Conservation (phyloP, 2,329 filamentous ascomycete species). For the Fusarium fracticaudum region DNA sequence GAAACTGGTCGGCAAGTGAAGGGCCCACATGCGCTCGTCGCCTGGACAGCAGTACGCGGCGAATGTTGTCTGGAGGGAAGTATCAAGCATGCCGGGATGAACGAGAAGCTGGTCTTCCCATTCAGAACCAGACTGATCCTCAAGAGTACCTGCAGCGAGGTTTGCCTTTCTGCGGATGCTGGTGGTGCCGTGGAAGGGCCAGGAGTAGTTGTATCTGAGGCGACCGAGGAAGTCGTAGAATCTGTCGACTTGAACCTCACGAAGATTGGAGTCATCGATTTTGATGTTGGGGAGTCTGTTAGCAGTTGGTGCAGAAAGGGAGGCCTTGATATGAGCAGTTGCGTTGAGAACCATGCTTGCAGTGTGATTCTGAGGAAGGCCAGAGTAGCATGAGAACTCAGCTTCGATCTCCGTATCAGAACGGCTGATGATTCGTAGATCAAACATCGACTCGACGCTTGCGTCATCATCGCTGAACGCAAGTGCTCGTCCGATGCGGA, state of each 20-base stretch:
- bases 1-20: conserved; percentile 33
- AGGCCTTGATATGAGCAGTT: background rate
- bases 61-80: conserved; percentile 47
- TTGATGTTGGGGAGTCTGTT: background rate
- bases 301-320: background rate
- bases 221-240: background rate
- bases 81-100: conserved; percentile 43
- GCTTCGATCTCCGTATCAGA: background rate
- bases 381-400: background rate
- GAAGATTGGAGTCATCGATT: accelerated
- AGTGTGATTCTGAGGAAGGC: background rate
- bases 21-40: conserved; percentile 45
- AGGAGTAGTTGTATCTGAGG: background rate
- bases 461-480: background rate
- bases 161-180: background rate
- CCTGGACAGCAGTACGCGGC: conserved; percentile 46
- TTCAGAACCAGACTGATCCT: background rate
- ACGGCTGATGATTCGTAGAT: background rate
- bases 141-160: background rate
- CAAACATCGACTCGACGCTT: background rate
- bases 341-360: background rate
- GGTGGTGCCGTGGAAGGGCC: background rate
- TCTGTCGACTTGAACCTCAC: background rate
- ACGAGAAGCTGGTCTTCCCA: background rate
- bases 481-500: accelerated